Conservation (phyloP, 176 grass and related monocot genomes). For the Secale cereale region DNA sequence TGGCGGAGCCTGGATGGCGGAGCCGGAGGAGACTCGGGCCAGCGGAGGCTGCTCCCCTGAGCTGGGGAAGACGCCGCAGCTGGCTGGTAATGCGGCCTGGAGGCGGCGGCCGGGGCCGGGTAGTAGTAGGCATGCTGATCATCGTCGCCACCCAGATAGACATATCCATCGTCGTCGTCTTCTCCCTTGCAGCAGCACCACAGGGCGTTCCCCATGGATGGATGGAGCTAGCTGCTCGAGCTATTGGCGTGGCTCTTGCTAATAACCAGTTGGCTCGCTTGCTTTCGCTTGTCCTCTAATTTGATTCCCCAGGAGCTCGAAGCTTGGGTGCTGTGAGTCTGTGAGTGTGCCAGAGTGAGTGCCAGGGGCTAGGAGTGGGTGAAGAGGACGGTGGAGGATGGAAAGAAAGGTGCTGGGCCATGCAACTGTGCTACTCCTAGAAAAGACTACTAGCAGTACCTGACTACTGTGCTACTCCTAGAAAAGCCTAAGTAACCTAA, state of each 20-base stretch:
- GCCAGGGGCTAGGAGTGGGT: not conserved
- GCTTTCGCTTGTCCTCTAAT: not conserved
- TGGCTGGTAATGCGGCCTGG: not conserved
- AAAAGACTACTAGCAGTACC: not conserved
- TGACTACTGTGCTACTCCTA: not conserved
- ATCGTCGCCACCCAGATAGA: not conserved
- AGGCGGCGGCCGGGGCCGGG: not conserved
- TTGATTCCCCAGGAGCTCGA: not conserved
- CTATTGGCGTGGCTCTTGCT: not conserved
- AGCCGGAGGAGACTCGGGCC: not conserved
- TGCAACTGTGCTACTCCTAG: not conserved
- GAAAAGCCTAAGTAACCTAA: not conserved
- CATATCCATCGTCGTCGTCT: not conserved
- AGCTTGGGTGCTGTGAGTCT: not conserved
- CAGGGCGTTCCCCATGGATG: constrained; percentile 12
- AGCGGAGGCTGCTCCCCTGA: not conserved
- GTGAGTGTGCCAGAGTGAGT: not conserved
- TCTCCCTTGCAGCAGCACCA: constrained; percentile 9
- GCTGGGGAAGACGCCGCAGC: not conserved
- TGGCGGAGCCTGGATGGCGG: too few relatives aligned
- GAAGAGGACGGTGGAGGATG: constrained; percentile 3
- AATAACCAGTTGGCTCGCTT: not conserved
- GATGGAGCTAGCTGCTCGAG: not conserved
- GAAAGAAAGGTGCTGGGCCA: not conserved
- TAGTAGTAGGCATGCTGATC: not conserved